phyloP scores from a whole-genome alignment of 176 grass and related monocot species.

The Raddia guianensis region DNA sequence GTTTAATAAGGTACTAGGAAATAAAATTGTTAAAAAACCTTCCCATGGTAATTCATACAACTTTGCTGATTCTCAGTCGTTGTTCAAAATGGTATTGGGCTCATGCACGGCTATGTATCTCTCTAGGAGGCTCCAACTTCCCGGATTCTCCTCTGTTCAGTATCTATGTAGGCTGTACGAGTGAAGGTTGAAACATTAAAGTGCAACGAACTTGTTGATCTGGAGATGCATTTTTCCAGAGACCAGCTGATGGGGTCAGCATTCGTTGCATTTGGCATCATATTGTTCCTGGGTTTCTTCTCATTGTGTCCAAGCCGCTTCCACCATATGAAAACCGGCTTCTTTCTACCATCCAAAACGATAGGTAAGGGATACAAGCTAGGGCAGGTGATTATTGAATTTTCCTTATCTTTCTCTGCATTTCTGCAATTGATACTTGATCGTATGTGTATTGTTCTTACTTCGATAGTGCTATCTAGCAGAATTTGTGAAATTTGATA shows the following conservation, averaged over 20 bases:
- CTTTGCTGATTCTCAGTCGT: neutral
- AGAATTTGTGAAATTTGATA: neutral
- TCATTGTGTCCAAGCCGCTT: slow-evolving; percentile 59
- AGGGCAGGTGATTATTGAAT: neutral
- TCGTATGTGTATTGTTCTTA: neutral
- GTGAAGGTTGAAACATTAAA: neutral
- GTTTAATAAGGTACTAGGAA: neutral
- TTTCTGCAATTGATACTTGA: neutral
- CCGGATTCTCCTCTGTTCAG: too few species aligned
- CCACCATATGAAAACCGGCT: slow-evolving; percentile 44
- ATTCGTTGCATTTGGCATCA: slow-evolving; percentile 37
- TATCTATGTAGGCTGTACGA: neutral
- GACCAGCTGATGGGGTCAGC: slow-evolving; percentile 10
- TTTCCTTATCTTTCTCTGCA: neutral
- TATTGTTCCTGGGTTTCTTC: slow-evolving; percentile 46
- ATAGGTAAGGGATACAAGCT: slow-evolving; percentile 44
- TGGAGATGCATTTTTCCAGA: slow-evolving; percentile 29
- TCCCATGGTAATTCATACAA: neutral
- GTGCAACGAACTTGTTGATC: neutral
- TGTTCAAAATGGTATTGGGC: neutral
- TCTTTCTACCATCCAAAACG: slow-evolving; percentile 51
- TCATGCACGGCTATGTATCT: neutral
- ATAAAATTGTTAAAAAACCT: neutral
- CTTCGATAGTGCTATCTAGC: neutral
- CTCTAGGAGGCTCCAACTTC: too few species aligned